Evolutionary conservation across 768 basidiomycete genomes (phyloP), one percentile per base, ranked within the genome.

Genomic region (Collybia mongolica): DNA sequence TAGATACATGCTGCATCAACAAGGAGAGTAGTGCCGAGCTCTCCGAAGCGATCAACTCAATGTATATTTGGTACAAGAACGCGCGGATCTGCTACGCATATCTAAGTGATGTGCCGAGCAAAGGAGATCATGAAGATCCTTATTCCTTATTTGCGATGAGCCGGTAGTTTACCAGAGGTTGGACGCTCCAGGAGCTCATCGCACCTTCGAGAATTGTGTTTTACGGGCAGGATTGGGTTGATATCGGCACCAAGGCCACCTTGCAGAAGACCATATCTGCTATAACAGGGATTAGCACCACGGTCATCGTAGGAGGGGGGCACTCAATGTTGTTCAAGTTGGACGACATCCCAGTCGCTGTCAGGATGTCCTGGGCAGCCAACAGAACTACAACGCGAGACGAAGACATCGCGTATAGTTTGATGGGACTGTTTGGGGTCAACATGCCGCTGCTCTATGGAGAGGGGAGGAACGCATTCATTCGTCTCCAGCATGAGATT

Each of bases 141-240:
- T 32, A 32, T 32, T 32, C 32, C 14, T 12, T 14, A 9, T 56
- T 65, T 20, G 48, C 18, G 26, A 29, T 46, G 40, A 57, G 61
- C 41, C n/a, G 3, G 14, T 68, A 65, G 67, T 65, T 69, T 51
- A 39, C 26, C 18, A 52, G 67, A 23, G 65, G 69, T 11, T 49
- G 48, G 48, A 49, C 48, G 1, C 39, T 49, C 6, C n/a, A 42
- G 22, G 41, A 42, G 22, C 22, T 42, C 15, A 15, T 42, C 15
- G 41, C 41, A 22, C 41, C 41, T 42, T 23, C 11, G 14, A 42
- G 15, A 18, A 5, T 42, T 5, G 14, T 23, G 19, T 42, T 42
- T 42, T 42, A 42, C n/a, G 26, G 26, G 22, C 14, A 23, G 19
- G 20, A 42, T 23, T 42, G 41, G 41, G 19, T 23, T 5, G 12